Evolutionary conservation across 2,329 filamentous ascomycete genomes (phyloP), one percentile per base, ranked within the genome.

Genomic region (Mollisia scopiformis): DNA sequence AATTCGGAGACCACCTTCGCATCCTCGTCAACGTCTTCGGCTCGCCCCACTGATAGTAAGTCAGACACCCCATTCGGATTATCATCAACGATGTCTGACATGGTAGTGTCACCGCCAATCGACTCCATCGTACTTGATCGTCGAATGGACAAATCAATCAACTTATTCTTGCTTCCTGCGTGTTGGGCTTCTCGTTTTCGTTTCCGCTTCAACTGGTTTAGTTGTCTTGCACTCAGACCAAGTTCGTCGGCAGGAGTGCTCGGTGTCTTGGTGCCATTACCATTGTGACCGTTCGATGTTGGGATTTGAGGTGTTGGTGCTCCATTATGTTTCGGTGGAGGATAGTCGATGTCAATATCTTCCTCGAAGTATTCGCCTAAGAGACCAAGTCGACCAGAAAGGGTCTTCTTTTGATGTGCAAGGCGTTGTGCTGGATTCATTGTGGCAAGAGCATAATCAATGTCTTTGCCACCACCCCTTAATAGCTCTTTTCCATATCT

Each of bases 141-240:
- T 41, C 87, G 82, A 52, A 90, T 83, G 0, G 92, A 91, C 55
- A 99, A 82, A 74, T 99, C 95, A 49, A 97, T 93, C 51, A 97
- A 90, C 0, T 91, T 88, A 56, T 92, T 89, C 74, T 97, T 98
- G 66, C 90, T 94, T 59, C 93, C 92, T 55, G 94, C 92, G 71
- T 92, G 89, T 75, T 95, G 92, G 3, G 93, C 88, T 69, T 96
- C 92, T 69, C 90, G 87, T 77, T 98, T 99, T 46, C 93, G 88
- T 74, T 98, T 97, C 46, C 95, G 87, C 76, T 98, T 98, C 10
- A 99, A 79, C 55, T 95, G 92, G 71, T 99, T 99, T 21, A 97
- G 85, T 72, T 99, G 95, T 43, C 95, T 87, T 62, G 95, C 94
- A 78, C 95, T 98, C 55, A 99, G 81, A 2, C 88, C 88, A 3